Evolutionary conservation across 805 yeast species (phyloP).

Genomic region (Metschnikowia sp.): DNA sequence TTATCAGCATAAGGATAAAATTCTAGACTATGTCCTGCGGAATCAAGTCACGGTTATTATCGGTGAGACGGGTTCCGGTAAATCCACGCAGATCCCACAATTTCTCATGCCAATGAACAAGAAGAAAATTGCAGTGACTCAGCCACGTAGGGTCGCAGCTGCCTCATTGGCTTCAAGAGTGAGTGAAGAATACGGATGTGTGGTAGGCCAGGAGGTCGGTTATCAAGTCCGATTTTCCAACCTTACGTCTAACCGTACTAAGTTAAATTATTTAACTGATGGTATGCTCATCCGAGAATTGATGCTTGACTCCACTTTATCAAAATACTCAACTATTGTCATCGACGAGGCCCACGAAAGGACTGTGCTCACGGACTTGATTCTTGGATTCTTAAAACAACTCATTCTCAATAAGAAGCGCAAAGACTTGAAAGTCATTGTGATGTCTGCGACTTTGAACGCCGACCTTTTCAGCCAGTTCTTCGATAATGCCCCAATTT

Average conservation of each 20-base stretch:
- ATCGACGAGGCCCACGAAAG: slow-evolving; percentile 98
- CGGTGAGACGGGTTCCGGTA: slow-evolving; percentile 98
- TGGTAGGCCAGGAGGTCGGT: slow-evolving; percentile 80
- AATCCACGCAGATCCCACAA: slow-evolving; percentile 95
- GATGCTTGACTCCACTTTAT: slow-evolving; percentile 66
- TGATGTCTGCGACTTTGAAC: slow-evolving; percentile 97
- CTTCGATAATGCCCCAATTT: slow-evolving; percentile 75
- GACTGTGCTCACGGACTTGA: slow-evolving; percentile 84
- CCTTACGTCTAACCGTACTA: slow-evolving; percentile 53
- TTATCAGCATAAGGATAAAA: slow-evolving; percentile 62
- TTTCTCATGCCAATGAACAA: slow-evolving; percentile 57
- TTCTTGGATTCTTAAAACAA: slow-evolving; percentile 82
- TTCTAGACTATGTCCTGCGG: slow-evolving; percentile 50
- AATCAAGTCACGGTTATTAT: slow-evolving; percentile 76
- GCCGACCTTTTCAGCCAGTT: slow-evolving; percentile 82
- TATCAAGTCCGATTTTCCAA: slow-evolving; percentile 91
- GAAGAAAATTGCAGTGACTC: slow-evolving; percentile 82
- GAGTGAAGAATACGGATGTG: slow-evolving; percentile 78
- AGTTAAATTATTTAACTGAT: slow-evolving; percentile 84
- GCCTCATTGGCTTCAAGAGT: slow-evolving; percentile 91
- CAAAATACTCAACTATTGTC: slow-evolving; percentile 69
- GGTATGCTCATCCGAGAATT: slow-evolving; percentile 95
- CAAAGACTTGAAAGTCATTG: slow-evolving; percentile 62
- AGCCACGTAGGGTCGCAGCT: slow-evolving; percentile 97
- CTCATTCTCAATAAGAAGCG: slow-evolving; percentile 48